Evolutionary conservation across 495 filamentous ascomycete genomes (phyloP), one percentile per base, ranked within the genome.

Genomic region (Penicillium coffeae): DNA sequence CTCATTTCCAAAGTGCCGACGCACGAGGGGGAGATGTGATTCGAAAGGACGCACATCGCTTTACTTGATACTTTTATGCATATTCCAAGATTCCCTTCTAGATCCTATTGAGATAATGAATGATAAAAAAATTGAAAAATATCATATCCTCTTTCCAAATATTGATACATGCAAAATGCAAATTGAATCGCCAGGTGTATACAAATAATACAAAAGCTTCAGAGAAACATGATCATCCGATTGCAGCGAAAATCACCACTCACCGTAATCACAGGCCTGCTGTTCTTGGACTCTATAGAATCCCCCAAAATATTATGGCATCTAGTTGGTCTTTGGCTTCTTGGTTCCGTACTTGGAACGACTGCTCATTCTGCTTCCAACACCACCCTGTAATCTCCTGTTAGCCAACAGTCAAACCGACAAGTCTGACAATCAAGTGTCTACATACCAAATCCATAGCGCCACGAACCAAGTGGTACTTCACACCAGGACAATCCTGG

Each of bases 401-500:
- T 59, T 42, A 60, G 42, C 15, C 19, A 12, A 38, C 19, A 37
- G 13, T 14, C 16, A 15, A 19, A 46, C 13, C 2, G 16, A 38
- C 0, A 8, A 27, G 35, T 21, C 6, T 10, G 42, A 47, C 25
- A 4, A 30, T 30, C 25, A 10, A n/a, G 25, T 30, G 25, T 40
- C 18, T 48, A 79, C 89, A 61, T 75, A 96, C 92, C 81, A 98
- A 72, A 82, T 99, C 93, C 75, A 95, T 75, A 14, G 90, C 88
- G 27, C 93, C 93, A 59, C 93, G 77, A 35, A 99, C 87, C 58
- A 95, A 72, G 64, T 90, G 85, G 65, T 99, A 99, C 58, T 90
- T 86, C 72, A 99, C 93, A 80, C 93, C 93, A 45, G 93, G 93
- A 74, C 92, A 97, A 85, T 99, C 93, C 80, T 96, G 93, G 39